Base-by-base conservation (phyloP, 495 filamentous ascomycete genomes). In the Cercophora scortea region DNA sequence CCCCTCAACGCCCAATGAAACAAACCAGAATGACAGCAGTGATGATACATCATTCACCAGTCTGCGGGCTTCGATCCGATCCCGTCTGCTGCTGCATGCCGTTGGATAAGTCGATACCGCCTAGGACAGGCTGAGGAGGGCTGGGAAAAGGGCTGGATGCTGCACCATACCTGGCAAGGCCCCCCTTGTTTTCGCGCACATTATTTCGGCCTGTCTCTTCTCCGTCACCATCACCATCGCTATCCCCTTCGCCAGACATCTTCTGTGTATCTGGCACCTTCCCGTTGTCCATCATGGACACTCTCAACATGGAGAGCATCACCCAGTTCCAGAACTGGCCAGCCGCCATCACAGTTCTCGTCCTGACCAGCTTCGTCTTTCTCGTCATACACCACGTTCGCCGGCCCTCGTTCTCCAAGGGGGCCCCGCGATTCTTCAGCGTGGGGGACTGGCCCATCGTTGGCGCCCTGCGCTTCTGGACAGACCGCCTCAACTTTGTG, bases 391-490 rank as follows among this genome's bases (percentile, higher is more conserved):
- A 32, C 8, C 17, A 25, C 19, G 12, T 32, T 4, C 18, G 45
- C 13, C 53, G 60, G 39, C 60, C 60, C 3, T 7, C 59, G 11
- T 33, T 61, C 13, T 55, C 61, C 33, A 49, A 57, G 40, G 47
- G 40, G 15, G 53, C 59, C 46, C 61, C 59, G 18, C 43, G 19
- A 10, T 53, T 55, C 35, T 49, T 53, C 18, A 57, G 53, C 44
- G n/a, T 25, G 8, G 46, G 32, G 3, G 34, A 36, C 12, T 60
- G 52, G 54, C 59, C 61, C 0, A 45, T 61, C 18, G 0, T 64
- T 8, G 59, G 61, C 17, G 42, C 59, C 32, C 35, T 60, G 16
- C 54, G 55, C 1, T 64, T 59, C 47, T 58, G 51, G 43, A 57
- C 55, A 4, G 56, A 61, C 32, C 53, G 61, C 32, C 51, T 49